Conservation (phyloP, 2,329 filamentous ascomycete genomes). For the Amauroascus niger region DNA sequence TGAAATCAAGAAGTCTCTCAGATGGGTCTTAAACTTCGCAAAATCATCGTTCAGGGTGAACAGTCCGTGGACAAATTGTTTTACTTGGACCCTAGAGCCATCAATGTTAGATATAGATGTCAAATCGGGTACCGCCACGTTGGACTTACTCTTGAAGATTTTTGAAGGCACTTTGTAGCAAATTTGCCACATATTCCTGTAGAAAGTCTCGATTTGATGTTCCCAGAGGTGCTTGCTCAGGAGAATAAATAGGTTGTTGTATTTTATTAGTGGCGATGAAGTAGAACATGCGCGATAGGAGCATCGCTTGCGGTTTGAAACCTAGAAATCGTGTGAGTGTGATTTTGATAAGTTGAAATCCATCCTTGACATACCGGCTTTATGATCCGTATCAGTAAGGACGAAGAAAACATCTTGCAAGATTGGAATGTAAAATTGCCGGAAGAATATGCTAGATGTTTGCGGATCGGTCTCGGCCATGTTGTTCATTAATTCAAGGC, state of each 20-base stretch:
- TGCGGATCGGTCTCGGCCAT: constrained; percentile 82
- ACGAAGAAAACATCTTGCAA: constrained; percentile 98
- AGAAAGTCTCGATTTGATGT: constrained; percentile 89
- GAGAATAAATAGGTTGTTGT: constrained; percentile 77
- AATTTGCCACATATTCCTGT: constrained; percentile 70
- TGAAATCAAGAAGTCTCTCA: constrained; percentile 94
- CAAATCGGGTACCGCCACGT: not conserved
- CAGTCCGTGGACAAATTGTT: constrained; percentile 77
- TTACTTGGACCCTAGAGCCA: constrained; percentile 64
- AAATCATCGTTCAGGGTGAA: constrained; percentile 83
- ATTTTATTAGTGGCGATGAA: constrained; percentile 87
- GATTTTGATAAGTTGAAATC: not conserved
- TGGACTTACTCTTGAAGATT: constrained; percentile 74
- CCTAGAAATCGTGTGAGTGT: constrained; percentile 34
- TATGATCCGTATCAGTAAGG: constrained; percentile 93
- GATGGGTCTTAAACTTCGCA: constrained; percentile 87
- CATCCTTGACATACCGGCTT: constrained; percentile 52
- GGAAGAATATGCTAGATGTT: constrained; percentile 92
- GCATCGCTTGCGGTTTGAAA: constrained; percentile 94
- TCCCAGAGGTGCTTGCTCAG: constrained; percentile 70
- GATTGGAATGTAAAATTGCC: constrained; percentile 91
- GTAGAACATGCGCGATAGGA: constrained; percentile 92
- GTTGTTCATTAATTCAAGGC: constrained; percentile 91
- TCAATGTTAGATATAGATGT: constrained; percentile 18
- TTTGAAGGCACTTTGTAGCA: constrained; percentile 82